Base-by-base conservation (phyloP, 2,329 filamentous ascomycete species). In the Fusarium decemcellulare region DNA sequence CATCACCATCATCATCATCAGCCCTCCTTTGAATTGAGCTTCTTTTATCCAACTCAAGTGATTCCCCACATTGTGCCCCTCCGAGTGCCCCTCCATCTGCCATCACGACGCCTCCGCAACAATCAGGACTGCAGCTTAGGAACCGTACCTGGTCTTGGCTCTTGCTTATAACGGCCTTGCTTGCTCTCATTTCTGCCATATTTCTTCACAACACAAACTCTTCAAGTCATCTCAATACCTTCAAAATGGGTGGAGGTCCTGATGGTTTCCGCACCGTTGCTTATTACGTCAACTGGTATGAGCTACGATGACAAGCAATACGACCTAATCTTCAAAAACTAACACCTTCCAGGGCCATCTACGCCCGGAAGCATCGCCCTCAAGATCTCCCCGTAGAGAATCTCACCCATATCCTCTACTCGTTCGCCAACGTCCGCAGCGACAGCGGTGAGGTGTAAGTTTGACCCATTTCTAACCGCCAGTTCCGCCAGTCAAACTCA, bases 351-450 rank as follows among this genome's bases (percentile, higher is more conserved):
- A 84, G 85, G 93, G 93, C 93, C 68, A 95, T 97, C 72, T 98
- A 98, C 79, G 93, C 85, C 40, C 90, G 95, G 59, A 92, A 95
- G 74, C 92, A 96, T 77, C 87, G 90, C n/a, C 94, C 95, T 0
- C 92, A 97, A 76, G 90, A 97, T 76, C 87, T 98, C 7, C 93
- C 93, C 0, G 90, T 87, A 5, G 88, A 94, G 58, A 92, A 93
- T 59, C 87, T 98, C 43, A 98, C 95, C 0, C 95, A 98, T 76
- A 82, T 98, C 6, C 88, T 98, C 15, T 98, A 98, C 72, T 85
- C 95, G 15, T 98, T 98, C 81, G 95, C 93, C 76, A 97, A 98
- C 77, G 88, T 97, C 62, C 87, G 89, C 5, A 86, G 90, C 4
- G 93, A 95, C 4, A 89, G 87, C 34, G 95, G 95, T 52, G 93